Conservation (phyloP, 2,329 filamentous ascomycete species). For the Fusarium newnesense region DNA sequence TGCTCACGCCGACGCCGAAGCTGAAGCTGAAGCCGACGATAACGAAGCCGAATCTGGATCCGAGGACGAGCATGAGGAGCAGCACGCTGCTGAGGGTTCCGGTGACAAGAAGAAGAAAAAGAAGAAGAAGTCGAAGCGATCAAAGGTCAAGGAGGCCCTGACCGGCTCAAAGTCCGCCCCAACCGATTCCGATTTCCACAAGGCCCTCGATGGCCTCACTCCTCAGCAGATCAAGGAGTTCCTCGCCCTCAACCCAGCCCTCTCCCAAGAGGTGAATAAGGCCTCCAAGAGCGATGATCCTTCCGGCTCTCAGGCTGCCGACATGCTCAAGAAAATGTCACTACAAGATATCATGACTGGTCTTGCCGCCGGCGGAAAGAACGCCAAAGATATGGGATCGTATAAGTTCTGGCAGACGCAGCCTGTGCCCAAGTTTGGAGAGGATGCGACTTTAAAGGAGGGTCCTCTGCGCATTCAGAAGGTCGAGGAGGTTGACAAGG, state of each 20-base stretch:
- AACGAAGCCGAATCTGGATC: constrained; percentile 59
- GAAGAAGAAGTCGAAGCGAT: constrained; percentile 74
- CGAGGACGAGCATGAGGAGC: constrained; percentile 50
- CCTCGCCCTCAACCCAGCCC: constrained; percentile 76
- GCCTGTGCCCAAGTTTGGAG: constrained; percentile 86
- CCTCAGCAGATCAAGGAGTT: constrained; percentile 71
- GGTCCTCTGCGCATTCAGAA: constrained; percentile 86
- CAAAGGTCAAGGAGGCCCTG: constrained; percentile 65
- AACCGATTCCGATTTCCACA: constrained; percentile 56
- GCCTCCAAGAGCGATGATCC: constrained; percentile 51
- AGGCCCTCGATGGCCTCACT: constrained; percentile 64
- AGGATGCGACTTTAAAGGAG: constrained; percentile 70
- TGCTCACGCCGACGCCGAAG: constrained; percentile 50
- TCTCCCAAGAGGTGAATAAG: constrained; percentile 67
- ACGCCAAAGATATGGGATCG: constrained; percentile 93
- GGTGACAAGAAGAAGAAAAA: constrained; percentile 61
- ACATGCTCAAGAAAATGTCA: constrained; percentile 70
- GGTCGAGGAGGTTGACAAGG: constrained; percentile 80
- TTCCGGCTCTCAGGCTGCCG: constrained; percentile 57
- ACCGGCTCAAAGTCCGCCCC: constrained; percentile 47
- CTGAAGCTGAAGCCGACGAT: constrained; percentile 59
- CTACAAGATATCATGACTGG: constrained; percentile 80
- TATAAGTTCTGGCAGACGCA: constrained; percentile 99
- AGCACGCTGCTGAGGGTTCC: constrained; percentile 52
- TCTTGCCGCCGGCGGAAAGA: constrained; percentile 81